A percentile compares a stretch with the other conserved stretches of the same genome.
Conservation (phyloP, 148 eudicot species). For the Beta vulgaris region DNA sequence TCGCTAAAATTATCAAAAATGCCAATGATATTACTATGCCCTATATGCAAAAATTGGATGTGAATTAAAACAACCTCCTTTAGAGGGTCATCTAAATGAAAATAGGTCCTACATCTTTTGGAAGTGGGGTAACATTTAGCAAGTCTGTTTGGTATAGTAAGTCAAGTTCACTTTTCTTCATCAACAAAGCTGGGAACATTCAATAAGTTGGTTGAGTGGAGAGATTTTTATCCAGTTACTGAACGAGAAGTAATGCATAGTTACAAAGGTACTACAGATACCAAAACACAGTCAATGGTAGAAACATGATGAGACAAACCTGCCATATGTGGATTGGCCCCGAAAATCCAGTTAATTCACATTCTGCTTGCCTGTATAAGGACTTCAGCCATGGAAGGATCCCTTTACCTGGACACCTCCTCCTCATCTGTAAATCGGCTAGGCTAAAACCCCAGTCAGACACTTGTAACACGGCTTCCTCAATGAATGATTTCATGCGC, state of each 20-base stretch:
- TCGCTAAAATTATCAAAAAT: no score
- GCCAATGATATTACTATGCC: no score
- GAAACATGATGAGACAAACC: slow-evolving; percentile 37
- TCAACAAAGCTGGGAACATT: background rate
- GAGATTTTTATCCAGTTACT: background rate
- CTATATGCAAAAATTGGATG: no score
- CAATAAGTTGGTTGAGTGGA: background rate
- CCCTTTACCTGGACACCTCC: slow-evolving; percentile 67
- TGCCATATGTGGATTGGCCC: slow-evolving; percentile 93
- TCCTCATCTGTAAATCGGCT: slow-evolving; percentile 63
- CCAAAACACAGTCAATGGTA: background rate
- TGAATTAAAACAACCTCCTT: no score
- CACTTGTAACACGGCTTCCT: slow-evolving; percentile 75
- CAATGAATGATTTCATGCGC: slow-evolving; percentile 50
- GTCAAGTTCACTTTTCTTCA: background rate
- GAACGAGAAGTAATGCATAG: background rate
- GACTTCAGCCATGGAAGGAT: slow-evolving; percentile 69
- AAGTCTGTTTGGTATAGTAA: background rate
- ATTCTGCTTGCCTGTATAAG: slow-evolving; percentile 62
- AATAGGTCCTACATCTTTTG: background rate
- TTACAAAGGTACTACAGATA: background rate
- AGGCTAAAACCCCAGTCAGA: slow-evolving; percentile 86
- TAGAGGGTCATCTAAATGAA: background rate
- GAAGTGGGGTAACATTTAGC: background rate
- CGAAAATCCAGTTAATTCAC: slow-evolving; percentile 65